Conservation (phyloP, 2,329 filamentous ascomycete species). For the Alternaria conjuncta region DNA sequence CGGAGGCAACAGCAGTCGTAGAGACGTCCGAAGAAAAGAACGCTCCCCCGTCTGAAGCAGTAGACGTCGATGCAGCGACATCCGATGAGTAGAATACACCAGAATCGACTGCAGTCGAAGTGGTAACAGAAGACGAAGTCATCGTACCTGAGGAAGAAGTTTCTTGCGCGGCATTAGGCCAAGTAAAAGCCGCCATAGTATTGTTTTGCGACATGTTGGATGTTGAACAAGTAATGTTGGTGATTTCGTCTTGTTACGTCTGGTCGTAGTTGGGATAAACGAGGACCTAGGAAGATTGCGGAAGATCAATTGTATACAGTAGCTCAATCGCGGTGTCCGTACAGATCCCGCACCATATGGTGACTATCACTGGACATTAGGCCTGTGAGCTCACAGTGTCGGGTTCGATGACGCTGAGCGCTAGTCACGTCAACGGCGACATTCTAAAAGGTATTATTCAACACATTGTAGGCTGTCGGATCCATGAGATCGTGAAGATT, state of each 20-base stretch:
- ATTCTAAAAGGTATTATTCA: neutral
- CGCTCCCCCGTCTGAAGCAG: neutral
- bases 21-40: neutral
- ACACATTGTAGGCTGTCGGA: neutral
- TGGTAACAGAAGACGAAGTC: neutral
- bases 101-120: neutral
- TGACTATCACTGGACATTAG: neutral
- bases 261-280: neutral
- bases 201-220: neutral
- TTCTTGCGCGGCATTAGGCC: neutral
- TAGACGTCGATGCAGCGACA: neutral
- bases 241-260: neutral
- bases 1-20: neutral
- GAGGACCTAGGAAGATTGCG: neutral
- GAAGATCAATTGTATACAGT: neutral
- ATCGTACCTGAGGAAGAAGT: neutral
- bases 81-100: neutral
- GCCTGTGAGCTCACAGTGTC: neutral
- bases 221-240: neutral
- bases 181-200: neutral
- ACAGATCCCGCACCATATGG: neutral
- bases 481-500: neutral
- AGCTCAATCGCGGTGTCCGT: neutral
- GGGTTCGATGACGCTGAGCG: neutral
- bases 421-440: neutral